A percentile compares a stretch with the other conserved stretches of the same genome.
Conservation (phyloP, 495 filamentous ascomycete genomes). For the Neurospora discreta region DNA sequence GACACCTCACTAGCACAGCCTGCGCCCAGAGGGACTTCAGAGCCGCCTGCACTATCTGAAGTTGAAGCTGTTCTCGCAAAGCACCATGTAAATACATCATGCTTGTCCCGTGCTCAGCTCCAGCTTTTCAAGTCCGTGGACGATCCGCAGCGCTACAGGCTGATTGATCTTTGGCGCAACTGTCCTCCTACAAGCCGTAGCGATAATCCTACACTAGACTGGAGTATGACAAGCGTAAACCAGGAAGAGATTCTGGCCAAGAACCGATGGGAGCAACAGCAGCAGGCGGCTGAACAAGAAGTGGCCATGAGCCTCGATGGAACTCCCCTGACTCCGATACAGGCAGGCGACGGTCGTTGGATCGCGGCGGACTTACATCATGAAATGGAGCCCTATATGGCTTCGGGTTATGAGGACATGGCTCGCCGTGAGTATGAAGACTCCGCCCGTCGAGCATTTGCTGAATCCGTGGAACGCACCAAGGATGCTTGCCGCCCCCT, state of each 20-base stretch:
- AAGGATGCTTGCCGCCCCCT: conserved; percentile 32
- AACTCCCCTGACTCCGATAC: conserved; percentile 39
- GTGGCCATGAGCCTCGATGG: conserved; percentile 35
- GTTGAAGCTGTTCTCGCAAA: conserved; percentile 27
- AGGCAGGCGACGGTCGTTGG: conserved; percentile 41
- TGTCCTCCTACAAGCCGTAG: conserved; percentile 35
- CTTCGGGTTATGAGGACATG: conserved; percentile 50
- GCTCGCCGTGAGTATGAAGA: conserved; percentile 40
- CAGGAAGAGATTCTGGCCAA: conserved; percentile 39
- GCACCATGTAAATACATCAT: conserved; percentile 44
- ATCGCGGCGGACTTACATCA: conserved; percentile 8
- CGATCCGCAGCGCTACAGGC: conserved; percentile 42
- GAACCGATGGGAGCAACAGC: conserved; percentile 39
- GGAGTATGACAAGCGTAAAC: conserved; percentile 36
- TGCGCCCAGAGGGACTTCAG: conserved; percentile 32
- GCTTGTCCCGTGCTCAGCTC: conserved; percentile 46
- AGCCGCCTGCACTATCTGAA: conserved; percentile 31
- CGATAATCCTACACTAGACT: conserved; percentile 33
- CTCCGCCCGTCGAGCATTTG: conserved; percentile 22
- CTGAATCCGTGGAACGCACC: conserved; percentile 21
- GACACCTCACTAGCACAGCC: conserved; percentile 15
- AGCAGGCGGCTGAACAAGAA: conserved; percentile 5
- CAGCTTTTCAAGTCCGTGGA: conserved; percentile 51
- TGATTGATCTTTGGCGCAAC: conserved; percentile 58
- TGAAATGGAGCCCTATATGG: conserved; percentile 57